These are phyloP conservation scores for Periglandula ipomoeae DNA, from an alignment of 2,329 filamentous ascomycete genomes.

Conservation along the genomic window DNA sequence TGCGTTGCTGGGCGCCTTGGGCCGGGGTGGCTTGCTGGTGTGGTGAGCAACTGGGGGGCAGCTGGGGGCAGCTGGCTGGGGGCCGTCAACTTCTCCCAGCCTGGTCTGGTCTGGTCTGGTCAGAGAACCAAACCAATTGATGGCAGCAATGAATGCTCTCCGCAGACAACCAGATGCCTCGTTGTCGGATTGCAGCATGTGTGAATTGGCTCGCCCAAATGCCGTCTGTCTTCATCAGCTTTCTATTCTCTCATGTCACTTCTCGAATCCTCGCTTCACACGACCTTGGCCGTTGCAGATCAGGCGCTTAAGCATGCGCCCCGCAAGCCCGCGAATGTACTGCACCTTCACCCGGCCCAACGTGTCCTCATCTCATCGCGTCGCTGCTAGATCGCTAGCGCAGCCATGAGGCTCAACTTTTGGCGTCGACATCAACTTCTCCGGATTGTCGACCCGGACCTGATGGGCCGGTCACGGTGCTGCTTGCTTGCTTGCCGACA, in stretches of 20 bases:
- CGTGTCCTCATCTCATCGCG: slow-evolving; percentile 6
- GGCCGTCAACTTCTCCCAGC: not conserved
- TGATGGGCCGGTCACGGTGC: not conserved
- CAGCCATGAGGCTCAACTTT: not conserved
- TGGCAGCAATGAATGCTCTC: no score
- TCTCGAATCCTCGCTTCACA: not conserved
- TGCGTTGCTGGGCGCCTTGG: not conserved
- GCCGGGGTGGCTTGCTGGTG: no score
- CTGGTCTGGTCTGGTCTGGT: no score
- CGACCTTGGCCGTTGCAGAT: not conserved
- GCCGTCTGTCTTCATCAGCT: not conserved
- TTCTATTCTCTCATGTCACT: not conserved
- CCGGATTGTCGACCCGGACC: not conserved
- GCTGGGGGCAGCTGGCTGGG: not conserved
- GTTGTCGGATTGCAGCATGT: not conserved
- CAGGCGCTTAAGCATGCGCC: not conserved
- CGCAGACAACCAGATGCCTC: not conserved
- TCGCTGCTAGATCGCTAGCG: not conserved
- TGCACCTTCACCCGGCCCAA: slow-evolving; percentile 1
- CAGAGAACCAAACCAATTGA: no score
- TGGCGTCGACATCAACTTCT: not conserved
- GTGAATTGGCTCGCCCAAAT: not conserved
- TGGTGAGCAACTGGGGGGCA: no score
- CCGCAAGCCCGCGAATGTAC: not conserved
- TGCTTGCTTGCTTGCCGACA: no score